Evolutionary conservation across 768 basidiomycete species (phyloP).

Genomic region (Lactarius trivialis): DNA sequence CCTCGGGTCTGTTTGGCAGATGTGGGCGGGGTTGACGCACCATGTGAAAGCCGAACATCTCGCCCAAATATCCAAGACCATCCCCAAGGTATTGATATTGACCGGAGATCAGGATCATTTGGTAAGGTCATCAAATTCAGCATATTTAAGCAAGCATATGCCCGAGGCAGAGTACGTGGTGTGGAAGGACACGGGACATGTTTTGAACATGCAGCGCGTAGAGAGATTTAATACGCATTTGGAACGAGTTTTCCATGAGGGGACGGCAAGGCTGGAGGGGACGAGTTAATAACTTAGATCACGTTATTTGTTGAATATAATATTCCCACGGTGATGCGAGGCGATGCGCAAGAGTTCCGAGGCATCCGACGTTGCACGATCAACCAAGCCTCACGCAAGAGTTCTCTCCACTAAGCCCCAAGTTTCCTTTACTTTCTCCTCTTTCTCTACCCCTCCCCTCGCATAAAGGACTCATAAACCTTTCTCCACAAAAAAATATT

Average conservation of each 20-base stretch:
- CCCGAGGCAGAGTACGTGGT: conserved; percentile 45
- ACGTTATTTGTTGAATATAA: not conserved
- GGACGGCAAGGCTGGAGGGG: not conserved
- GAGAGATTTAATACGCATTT: conserved; percentile 50
- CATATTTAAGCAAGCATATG: conserved; percentile 50
- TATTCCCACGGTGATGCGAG: conserved; percentile 20
- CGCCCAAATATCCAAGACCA: conserved; percentile 35
- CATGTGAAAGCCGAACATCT: conserved; percentile 37
- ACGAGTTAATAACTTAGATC: not conserved
- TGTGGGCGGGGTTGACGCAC: conserved; percentile 62
- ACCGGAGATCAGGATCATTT: conserved; percentile 64
- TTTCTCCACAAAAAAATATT: not conserved
- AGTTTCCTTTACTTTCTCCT: not conserved
- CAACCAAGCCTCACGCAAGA: not conserved
- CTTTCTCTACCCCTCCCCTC: not conserved
- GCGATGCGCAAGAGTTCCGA: conserved; percentile 5
- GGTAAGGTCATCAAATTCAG: conserved; percentile 46
- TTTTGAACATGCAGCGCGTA: conserved; percentile 43
- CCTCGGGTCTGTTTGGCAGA: conserved; percentile 50
- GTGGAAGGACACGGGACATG: conserved; percentile 63
- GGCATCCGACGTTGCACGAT: conserved; percentile 14
- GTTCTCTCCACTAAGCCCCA: not conserved
- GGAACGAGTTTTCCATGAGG: conserved; percentile 44
- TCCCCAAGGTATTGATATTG: conserved; percentile 63
- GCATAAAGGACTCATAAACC: not conserved